Base-by-base conservation (phyloP, 306 rosid species). In the Phaseolus lunatus region DNA sequence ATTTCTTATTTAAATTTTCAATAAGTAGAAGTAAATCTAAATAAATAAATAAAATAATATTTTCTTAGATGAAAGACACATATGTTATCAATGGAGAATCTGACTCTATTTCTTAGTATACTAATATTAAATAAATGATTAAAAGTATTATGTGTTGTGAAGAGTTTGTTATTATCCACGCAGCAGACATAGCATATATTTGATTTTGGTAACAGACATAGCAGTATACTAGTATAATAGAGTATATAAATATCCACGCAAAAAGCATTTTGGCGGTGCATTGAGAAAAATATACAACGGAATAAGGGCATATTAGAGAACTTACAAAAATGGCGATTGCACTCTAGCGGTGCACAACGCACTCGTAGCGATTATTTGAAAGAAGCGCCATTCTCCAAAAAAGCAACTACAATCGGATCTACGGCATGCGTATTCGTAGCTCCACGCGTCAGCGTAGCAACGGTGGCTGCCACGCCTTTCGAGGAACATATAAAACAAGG, bases 371-470 rank as follows among this genome's bases (percentile, higher is more conserved):
- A 68, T 27, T 49, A 59, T 49, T 54, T 68, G 48, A 50, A 59
- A 70, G 56, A 80, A 74, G 66, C 65, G 49, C 31, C 63, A 53
- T 86, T 73, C 86, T 82, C 5, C 81, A 91, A 39, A 86, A 68
- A 53, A 20, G 81, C 5, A 84, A 78, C 23, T 67, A 74, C 47
- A 20, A 54, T 75, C 39, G 78, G 67, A 82, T 76, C 54, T 83
- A 76, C 73, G 74, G 90, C 45, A 16, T 67, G 59, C 41, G 83
- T 75, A 81, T 75, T 26, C 64, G 70, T 53, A 76, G 2, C 10
- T 48, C 79, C 95, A 91, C 96, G 93, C 93, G 98, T 93, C 95
- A 68, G 47, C 16, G 76, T 81, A 61, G 52, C 39, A 84, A 67
- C 73, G 83, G 81, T 18, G 57, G 77, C 39, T 62, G 80, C 82